Conservation (phyloP, 305 asterid species). For the Solanum chacoense region DNA sequence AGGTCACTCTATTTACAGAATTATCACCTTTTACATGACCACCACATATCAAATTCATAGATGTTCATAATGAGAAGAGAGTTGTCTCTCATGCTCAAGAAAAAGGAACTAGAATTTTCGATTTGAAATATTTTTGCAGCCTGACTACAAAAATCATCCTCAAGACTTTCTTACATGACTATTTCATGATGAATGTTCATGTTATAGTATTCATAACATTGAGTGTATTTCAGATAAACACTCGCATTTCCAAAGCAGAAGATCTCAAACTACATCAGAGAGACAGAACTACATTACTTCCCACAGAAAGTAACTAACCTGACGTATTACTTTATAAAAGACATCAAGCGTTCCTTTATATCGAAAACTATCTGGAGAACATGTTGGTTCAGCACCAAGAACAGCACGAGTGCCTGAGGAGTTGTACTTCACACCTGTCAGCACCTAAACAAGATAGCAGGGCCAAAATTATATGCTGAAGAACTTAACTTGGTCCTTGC, state of each 20-base stretch:
- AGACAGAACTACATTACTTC: background rate
- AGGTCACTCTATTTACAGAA: background rate
- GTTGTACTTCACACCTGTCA: slow-evolving; percentile 30
- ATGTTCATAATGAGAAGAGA: background rate
- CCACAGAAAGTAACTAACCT: slow-evolving; percentile 40
- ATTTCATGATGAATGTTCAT: background rate
- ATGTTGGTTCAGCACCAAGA: slow-evolving; percentile 26
- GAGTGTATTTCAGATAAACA: background rate
- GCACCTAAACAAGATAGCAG: slow-evolving; percentile 32
- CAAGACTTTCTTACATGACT: background rate
- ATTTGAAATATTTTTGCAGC: background rate
- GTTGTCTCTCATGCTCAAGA: background rate
- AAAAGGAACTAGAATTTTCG: background rate
- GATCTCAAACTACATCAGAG: background rate
- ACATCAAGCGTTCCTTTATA: slow-evolving; percentile 78
- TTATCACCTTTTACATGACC: background rate
- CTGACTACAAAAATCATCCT: background rate
- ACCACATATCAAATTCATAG: background rate
- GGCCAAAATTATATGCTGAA: background rate
- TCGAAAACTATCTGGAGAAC: slow-evolving; percentile 40
- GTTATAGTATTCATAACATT: background rate
- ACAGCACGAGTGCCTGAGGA: slow-evolving; percentile 24
- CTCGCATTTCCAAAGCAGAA: background rate
- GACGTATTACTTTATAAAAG: slow-evolving; percentile 49
- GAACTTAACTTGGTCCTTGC: background rate